A percentile compares a stretch with the other conserved stretches of the same genome.
Evolutionary conservation across 2,329 filamentous ascomycete species (phyloP).

Genomic region (Diaporthe citriasiana): DNA sequence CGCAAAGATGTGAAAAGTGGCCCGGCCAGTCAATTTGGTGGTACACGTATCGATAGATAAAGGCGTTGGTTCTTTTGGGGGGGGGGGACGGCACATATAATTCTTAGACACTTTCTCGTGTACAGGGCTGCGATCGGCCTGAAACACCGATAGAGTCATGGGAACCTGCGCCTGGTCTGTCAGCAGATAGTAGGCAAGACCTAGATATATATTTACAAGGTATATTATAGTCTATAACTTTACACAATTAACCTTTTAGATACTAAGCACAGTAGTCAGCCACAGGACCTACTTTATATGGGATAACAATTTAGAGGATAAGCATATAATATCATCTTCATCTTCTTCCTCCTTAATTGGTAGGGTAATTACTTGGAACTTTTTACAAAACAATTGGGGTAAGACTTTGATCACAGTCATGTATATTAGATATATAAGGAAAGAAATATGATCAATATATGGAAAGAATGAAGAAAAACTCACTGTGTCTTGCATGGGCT

Average conservation of each 20-base stretch:
- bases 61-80: neutral
- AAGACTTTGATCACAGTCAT: neutral
- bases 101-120: neutral
- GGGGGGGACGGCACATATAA: neutral
- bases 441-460: neutral
- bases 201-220: no score
- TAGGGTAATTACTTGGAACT: conserved; percentile 16
- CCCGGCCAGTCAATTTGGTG: neutral
- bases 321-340: conserved; percentile 4
- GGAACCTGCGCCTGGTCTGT: no score
- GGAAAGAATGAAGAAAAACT: no score
- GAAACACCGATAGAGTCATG: neutral
- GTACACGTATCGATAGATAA: neutral
- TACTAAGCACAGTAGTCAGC: neutral
- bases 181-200: neutral
- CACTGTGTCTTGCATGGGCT: neutral
- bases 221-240: no score
- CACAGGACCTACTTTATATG: neutral
- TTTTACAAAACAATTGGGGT: neutral
- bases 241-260: neutral
- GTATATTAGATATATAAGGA: neutral
- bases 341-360: conserved; percentile 33
- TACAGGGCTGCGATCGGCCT: neutral
- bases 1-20: neutral
- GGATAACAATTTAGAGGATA: neutral